Percentiles rank a stretch among this genome's conserved stretches.
These are phyloP conservation scores for Ustilago loliicola DNA, from an alignment of 1,284 basidiomycete genomes.

Conservation along the genomic window DNA sequence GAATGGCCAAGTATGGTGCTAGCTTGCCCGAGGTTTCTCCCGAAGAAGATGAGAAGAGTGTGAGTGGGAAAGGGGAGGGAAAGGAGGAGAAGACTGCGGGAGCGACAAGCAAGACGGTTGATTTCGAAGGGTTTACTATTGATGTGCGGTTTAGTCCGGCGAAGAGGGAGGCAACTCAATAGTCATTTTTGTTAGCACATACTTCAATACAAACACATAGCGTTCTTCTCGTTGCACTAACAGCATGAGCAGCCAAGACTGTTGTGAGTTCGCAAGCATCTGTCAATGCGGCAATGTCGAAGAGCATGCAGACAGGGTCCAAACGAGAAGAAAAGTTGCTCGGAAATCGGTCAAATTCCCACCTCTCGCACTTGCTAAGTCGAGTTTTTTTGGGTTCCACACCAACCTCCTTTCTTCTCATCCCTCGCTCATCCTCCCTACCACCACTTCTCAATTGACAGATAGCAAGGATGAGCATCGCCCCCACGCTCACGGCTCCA, in stretches of 20 bases:
- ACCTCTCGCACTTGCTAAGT: neutral
- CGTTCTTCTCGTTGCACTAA: no score
- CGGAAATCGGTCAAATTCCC: neutral
- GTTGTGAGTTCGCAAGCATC: no score
- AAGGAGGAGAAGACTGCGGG: no score
- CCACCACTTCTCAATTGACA: neutral
- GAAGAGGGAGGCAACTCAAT: no score
- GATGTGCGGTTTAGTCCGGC: no score
- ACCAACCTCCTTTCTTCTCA: neutral
- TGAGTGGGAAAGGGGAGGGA: no score
- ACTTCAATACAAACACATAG: no score
- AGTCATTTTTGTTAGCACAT: no score
- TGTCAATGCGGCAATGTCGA: no score
- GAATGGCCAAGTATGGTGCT: conserved; percentile 50
- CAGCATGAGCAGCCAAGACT: no score
- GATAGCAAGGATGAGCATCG: conserved; percentile 23
- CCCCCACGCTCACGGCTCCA: conserved; percentile 26
- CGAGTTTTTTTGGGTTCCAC: neutral
- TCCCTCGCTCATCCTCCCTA: neutral
- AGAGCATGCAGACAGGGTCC: conserved; percentile 11
- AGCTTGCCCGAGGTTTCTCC: neutral
- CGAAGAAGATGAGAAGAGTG: neutral
- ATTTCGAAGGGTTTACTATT: neutral
- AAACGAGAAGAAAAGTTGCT: neutral
- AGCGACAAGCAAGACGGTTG: neutral